Conservation (phyloP, 148 eudicot genomes). For the Arbutus unedo region DNA sequence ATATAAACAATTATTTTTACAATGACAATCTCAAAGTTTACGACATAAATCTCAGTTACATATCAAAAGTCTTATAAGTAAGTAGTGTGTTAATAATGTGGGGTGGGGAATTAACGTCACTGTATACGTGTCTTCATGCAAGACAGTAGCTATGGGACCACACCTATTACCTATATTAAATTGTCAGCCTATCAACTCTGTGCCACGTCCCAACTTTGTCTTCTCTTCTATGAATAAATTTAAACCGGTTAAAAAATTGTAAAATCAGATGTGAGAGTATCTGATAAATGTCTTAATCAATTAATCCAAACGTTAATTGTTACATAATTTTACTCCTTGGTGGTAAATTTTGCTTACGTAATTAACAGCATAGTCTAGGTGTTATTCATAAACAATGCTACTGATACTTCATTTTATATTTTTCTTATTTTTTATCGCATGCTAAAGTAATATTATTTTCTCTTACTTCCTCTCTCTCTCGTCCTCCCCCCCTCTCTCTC, state of each 20-base stretch:
- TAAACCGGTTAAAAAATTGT: background rate
- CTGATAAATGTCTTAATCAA: background rate
- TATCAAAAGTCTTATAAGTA: background rate
- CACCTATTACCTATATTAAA: background rate
- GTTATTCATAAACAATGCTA: too few relatives aligned
- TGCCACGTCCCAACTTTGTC: slow-evolving; percentile 11
- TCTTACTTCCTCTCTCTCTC: too few relatives aligned
- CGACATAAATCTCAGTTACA: background rate
- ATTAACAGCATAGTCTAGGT: too few relatives aligned
- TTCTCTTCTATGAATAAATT: background rate
- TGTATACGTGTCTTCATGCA: slow-evolving; percentile 10
- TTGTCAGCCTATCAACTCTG: background rate
- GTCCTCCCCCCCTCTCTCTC: too few relatives aligned
- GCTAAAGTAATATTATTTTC: too few relatives aligned
- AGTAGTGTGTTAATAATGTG: background rate
- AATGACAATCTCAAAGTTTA: background rate
- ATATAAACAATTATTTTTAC: background rate
- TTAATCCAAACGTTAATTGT: background rate
- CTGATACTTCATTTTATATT: too few relatives aligned
- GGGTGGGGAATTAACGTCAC: background rate
- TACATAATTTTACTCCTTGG: background rate
- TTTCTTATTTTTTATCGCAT: too few relatives aligned
- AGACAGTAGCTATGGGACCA: background rate
- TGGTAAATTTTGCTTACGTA: too few relatives aligned
- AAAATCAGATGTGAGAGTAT: too few relatives aligned